Conservation (phyloP, 1,284 basidiomycete species). For the Amylostereum areolatum region DNA sequence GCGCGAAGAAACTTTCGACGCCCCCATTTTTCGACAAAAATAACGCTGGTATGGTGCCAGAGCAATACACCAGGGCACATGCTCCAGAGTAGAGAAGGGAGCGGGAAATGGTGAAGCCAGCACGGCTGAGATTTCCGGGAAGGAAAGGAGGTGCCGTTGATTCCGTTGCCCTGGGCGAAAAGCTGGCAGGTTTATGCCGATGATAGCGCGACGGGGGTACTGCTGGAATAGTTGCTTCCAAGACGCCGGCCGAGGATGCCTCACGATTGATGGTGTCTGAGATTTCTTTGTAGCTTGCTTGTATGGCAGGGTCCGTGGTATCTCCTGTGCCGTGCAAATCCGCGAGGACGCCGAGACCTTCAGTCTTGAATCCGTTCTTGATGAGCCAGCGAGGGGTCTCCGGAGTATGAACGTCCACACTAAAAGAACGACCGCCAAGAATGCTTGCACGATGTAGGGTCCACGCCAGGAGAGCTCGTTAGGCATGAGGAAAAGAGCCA, state of each 20-base stretch:
- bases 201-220: constrained; percentile 38
- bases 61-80: constrained; percentile 52
- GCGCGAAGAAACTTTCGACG: constrained; percentile 43
- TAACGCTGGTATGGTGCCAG: constrained; percentile 52
- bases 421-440: constrained; percentile 37
- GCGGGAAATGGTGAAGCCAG: constrained; percentile 37
- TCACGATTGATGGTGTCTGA: constrained; percentile 35
- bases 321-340: constrained; percentile 44
- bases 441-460: constrained; percentile 46
- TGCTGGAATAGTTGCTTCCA: constrained; percentile 42
- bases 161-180: constrained; percentile 52
- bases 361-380: constrained; percentile 39
- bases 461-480: constrained; percentile 48
- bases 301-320: constrained; percentile 30
- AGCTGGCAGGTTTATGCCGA: constrained; percentile 49
- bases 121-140: constrained; percentile 43
- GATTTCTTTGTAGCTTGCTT: constrained; percentile 36
- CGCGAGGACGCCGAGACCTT: constrained; percentile 39
- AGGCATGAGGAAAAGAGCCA: constrained; percentile 42
- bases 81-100: constrained; percentile 47
- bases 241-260: constrained; percentile 28
- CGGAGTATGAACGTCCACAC: constrained; percentile 42
- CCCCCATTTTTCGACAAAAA: constrained; percentile 50
- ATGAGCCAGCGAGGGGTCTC: constrained; percentile 52
- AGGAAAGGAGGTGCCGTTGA: constrained; percentile 55